Evolutionary conservation across 371 early-diverging fungal genomes (phyloP), one percentile per base, ranked within the genome.

Genomic region (Syncephalastrum sp.): DNA sequence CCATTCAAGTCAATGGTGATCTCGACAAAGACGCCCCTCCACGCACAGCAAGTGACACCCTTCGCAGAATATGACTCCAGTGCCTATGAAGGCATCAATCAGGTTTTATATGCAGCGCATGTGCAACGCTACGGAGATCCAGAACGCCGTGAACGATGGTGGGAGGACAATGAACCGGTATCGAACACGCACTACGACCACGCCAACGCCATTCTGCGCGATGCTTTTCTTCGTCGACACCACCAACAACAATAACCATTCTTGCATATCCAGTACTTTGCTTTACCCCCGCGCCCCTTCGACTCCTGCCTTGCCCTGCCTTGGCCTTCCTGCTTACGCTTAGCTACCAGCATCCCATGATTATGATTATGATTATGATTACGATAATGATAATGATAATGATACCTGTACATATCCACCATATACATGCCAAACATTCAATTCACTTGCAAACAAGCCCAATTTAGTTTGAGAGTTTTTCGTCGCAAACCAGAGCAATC

Each of bases 151-250:
- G 56, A 59, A 41, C 46, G 57, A 12, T 61, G 65, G 62, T 69
- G 69, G 69, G 59, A 60, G 19, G 27, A 50, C 8, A 33, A 33
- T 12, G 38, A 33, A 0, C 38, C 38, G 38, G 8, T 0, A 33
- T 10, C 38, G 0, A 33, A 33, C 8, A 33, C 56, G 13, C 3
- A 56, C 19, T 64, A 58, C 17, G 43, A 49, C 27, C 45, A 60
- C 53, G 57, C 61, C 45, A 63, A 65, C 13, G 59, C 47, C 17
- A 54, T 63, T 12, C 53, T 63, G 1, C 53, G 59, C 59, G 60
- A 70, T 47, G 70, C 70, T 4, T 70, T 70, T 51, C 53, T 74
- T 16, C 45, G 57, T 29, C 27, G 62, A 23, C 60, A 54, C 47
- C 16, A 54, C 47, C 16, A 23, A 33, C 46, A 42, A 21, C 50